Base-by-base conservation (phyloP, 495 filamentous ascomycete genomes). In the Pseudomonodictys pantanalensis region DNA sequence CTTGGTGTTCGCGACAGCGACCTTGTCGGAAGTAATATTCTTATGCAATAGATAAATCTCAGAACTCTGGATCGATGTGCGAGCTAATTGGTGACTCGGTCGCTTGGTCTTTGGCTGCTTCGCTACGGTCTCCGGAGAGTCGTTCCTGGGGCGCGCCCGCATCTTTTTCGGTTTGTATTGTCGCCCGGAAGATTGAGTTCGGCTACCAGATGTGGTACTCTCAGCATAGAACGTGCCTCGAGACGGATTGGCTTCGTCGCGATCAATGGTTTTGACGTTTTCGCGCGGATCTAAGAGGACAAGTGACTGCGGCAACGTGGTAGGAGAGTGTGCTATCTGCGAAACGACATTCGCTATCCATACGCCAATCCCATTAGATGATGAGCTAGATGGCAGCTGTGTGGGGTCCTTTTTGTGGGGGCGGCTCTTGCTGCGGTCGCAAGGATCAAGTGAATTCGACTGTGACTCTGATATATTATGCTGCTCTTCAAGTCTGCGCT, bases 151-250 rank as follows among this genome's bases (percentile, higher is more conserved):
- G 49, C 24, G 18, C 7, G 24, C 18, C 18, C 42, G 42, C 22
- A 20, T 7, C 23, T 20, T 18, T 33, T 4, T 24, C 24, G 24
- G 24, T 7, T 26, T 20, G 29, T 20, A 10, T 2, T 33, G 2
- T 18, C 24, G 28, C 11, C 22, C 15, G 17, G 25, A 28, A 15
- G 15, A 30, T 9, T 49, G 46, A 2, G 46, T 49, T 2, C 28
- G 26, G 15, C 20, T 49, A 15, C 23, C 46, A 2, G 46, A 49
- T 10, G 25, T 8, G 23, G 8, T 28, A 17, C 46, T 49, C 26
- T 49, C 46, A 7, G 46, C 46, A 28, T 49, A 49, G 24, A 49
- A 49, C 10, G 46, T 49, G 10, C 23, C 46, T 49, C 46, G 25
- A 29, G 46, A 28, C 25, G 23, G 23, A 8, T 29, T 5, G 25